Percentiles rank a stretch among this genome's conserved stretches.
These are phyloP conservation scores for Pelargonium nanum DNA, from an alignment of 345 rosid genomes.

Conservation along the genomic window DNA sequence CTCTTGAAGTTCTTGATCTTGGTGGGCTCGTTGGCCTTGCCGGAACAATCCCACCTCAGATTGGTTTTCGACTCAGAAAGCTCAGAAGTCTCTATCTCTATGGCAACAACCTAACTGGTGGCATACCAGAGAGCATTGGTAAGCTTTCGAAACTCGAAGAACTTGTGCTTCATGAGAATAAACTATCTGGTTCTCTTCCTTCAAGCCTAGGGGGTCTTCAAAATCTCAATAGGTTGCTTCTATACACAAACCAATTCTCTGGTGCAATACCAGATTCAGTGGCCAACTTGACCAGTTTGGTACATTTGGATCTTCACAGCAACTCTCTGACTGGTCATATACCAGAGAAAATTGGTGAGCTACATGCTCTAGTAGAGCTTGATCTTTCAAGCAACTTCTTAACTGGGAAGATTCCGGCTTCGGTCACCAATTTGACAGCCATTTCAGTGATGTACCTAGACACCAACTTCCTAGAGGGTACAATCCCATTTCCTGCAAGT, in stretches of 20 bases:
- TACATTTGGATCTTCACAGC: constrained; percentile 33
- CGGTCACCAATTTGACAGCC: constrained; percentile 23
- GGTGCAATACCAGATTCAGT: constrained; percentile 30
- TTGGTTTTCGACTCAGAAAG: constrained; percentile 28
- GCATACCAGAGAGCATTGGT: constrained; percentile 39
- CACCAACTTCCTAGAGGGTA: constrained; percentile 30
- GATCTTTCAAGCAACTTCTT: constrained; percentile 40
- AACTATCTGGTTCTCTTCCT: constrained; percentile 36
- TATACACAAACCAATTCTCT: constrained; percentile 31
- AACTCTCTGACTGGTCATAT: constrained; percentile 29
- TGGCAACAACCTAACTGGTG: constrained; percentile 39
- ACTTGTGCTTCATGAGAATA: constrained; percentile 40
- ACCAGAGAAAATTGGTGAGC: constrained; percentile 28
- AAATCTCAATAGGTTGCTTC: constrained; percentile 26
- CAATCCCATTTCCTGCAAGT: constrained; percentile 28
- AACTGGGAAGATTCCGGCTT: constrained; percentile 28
- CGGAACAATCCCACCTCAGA: constrained; percentile 34
- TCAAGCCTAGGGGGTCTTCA: constrained; percentile 26
- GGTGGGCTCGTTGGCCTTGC: constrained; percentile 36
- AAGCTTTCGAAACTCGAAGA: constrained; percentile 34
- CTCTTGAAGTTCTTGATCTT: constrained; percentile 41
- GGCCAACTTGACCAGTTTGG: constrained; percentile 28
- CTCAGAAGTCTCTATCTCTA: constrained; percentile 31
- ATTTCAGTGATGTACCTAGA: constrained; percentile 37
- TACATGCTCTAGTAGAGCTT: constrained; percentile 29